These are phyloP conservation scores for Galerina marginata DNA, from an alignment of 768 basidiomycete genomes.

Conservation along the genomic window DNA sequence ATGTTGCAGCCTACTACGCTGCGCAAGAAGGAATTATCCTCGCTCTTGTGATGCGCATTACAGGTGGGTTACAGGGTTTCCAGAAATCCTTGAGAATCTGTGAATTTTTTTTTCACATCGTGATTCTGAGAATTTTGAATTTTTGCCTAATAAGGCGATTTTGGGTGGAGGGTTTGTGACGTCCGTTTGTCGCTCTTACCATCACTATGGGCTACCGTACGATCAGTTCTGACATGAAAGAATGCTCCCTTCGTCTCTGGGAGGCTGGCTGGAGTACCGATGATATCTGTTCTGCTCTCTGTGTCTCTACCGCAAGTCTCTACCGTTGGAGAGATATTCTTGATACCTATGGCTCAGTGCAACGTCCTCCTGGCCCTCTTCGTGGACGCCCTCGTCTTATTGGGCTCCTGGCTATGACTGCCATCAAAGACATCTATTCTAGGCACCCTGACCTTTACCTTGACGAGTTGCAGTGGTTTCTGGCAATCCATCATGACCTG, in stretches of 20 bases:
- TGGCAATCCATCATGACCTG: constrained; percentile 28
- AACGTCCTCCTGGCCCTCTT: constrained; percentile 17
- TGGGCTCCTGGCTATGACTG: constrained; percentile 21
- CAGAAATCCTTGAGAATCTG: too few relatives aligned
- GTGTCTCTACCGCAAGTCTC: constrained; percentile 24
- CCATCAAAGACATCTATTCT: constrained; percentile 24
- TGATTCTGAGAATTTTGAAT: too few relatives aligned
- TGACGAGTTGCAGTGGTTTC: constrained; percentile 27
- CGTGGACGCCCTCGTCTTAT: constrained; percentile 25
- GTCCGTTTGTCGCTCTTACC: too few relatives aligned
- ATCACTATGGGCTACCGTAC: not conserved
- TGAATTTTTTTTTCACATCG: too few relatives aligned
- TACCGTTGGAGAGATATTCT: constrained; percentile 33
- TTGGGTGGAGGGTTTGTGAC: too few relatives aligned
- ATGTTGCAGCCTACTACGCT: too few relatives aligned
- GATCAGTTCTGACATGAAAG: constrained; percentile 33
- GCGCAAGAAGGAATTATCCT: too few relatives aligned
- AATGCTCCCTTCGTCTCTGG: constrained; percentile 29
- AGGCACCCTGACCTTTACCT: constrained; percentile 22
- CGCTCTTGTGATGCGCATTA: too few relatives aligned
- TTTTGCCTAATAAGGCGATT: too few relatives aligned
- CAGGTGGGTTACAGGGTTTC: too few relatives aligned
- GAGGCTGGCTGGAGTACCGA: constrained; percentile 25
- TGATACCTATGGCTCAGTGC: constrained; percentile 22
- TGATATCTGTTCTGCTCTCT: constrained; percentile 31